Percentiles rank a stretch among this genome's conserved stretches.
These are phyloP conservation scores for Claviceps pazoutovae DNA, from an alignment of 2,329 filamentous ascomycete species.

Conservation along the genomic window DNA sequence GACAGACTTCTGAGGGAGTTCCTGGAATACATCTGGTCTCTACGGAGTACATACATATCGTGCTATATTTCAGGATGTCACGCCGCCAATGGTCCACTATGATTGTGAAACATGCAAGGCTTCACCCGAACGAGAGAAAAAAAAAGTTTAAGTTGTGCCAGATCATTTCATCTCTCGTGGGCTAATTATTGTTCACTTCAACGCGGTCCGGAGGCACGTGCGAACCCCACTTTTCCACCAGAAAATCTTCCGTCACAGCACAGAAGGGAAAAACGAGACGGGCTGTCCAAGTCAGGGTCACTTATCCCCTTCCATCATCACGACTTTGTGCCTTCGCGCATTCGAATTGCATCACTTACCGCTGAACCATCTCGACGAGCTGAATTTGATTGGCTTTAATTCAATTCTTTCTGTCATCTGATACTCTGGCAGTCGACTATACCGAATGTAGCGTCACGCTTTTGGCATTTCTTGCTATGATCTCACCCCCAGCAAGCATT, in stretches of 20 bases:
- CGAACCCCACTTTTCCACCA: conserved; percentile 12
- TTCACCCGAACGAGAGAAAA: not conserved
- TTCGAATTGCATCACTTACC: not conserved
- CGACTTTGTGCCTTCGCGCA: not conserved
- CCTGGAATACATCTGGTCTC: not conserved
- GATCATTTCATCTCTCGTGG: not conserved
- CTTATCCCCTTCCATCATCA: conserved; percentile 7
- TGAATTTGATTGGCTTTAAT: not conserved
- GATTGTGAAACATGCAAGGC: not conserved
- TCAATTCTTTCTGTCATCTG: not conserved
- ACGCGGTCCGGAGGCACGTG: conserved; percentile 15
- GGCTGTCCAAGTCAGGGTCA: too few species aligned
- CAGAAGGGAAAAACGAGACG: not conserved
- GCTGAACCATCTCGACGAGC: not conserved
- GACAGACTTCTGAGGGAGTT: not conserved
- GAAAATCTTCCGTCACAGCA: conserved; percentile 11
- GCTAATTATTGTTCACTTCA: not conserved
- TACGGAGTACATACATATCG: not conserved
- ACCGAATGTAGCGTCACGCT: not conserved
- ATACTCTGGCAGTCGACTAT: not conserved
- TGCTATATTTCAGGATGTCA: not conserved
- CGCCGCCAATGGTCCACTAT: not conserved
- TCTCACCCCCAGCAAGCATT: not conserved
- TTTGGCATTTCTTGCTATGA: not conserved
- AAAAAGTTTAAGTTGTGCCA: not conserved